A percentile compares a stretch with the other conserved stretches of the same genome.
Conservation (phyloP, 176 grass and related monocot species). For the Aegilops longissima region DNA sequence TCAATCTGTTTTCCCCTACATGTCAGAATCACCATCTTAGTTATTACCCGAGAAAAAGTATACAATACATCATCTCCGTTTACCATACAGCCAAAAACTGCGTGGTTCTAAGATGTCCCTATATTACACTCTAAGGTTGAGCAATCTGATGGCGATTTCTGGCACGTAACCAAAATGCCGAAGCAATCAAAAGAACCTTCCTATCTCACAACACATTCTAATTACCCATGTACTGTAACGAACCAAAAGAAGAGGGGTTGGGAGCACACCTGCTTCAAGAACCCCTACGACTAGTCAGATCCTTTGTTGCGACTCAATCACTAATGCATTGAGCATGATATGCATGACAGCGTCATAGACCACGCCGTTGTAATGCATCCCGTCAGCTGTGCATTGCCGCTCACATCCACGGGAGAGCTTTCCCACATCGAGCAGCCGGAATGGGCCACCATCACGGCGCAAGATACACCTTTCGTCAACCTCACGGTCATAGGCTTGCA, state of each 20-base stretch:
- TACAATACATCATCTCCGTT: slow-evolving; percentile 28
- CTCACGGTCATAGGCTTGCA: slow-evolving; percentile 63
- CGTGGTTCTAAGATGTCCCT: slow-evolving; percentile 42
- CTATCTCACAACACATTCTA: slow-evolving; percentile 54
- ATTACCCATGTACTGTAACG: slow-evolving; percentile 29
- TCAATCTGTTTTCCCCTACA: slow-evolving; percentile 12
- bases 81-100: slow-evolving; percentile 33
- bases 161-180: slow-evolving; percentile 18
- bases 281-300: slow-evolving; percentile 52
- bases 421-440: slow-evolving; percentile 67
- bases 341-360: slow-evolving; percentile 80
- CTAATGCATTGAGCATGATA: slow-evolving; percentile 84
- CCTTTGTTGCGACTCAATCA: slow-evolving; percentile 78
- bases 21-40: slow-evolving; percentile 29
- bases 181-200: slow-evolving; percentile 44
- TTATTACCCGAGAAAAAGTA: slow-evolving; percentile 39
- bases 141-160: slow-evolving; percentile 25
- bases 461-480: slow-evolving; percentile 46
- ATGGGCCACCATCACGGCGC: slow-evolving; percentile 43
- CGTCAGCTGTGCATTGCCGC: slow-evolving; percentile 62
- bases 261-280: slow-evolving; percentile 55
- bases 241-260: slow-evolving; percentile 45
- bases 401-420: slow-evolving; percentile 63
- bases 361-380: slow-evolving; percentile 71
- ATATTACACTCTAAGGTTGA: slow-evolving; percentile 48